A percentile compares a stretch with the other conserved stretches of the same genome.
Evolutionary conservation across 2,329 filamentous ascomycete species (phyloP).

Genomic region (Ciborinia camelliae): DNA sequence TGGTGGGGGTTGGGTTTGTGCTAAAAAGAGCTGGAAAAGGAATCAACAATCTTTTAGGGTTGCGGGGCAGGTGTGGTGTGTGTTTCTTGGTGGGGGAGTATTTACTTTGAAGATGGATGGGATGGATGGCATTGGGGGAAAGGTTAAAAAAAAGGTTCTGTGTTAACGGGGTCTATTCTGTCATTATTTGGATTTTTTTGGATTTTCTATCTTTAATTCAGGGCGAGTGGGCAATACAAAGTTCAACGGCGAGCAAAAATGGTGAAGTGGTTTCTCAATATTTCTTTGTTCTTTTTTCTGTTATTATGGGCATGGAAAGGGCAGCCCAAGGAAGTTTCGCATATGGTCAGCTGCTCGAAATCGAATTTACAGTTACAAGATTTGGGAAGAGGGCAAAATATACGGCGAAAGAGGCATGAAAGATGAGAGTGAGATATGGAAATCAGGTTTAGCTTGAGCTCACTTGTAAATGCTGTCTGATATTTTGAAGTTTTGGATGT

Average conservation of each 20-base stretch:
- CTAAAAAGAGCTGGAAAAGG: background rate
- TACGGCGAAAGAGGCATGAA: background rate
- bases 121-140: background rate
- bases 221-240: background rate
- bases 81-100: background rate
- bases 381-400: too few species aligned
- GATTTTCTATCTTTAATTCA: background rate
- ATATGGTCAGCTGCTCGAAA: too few species aligned
- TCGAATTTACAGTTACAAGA: too few species aligned
- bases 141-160: background rate
- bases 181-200: conserved; percentile 8
- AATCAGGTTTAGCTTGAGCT: background rate
- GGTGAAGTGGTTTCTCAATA: background rate
- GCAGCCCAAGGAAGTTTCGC: too few species aligned
- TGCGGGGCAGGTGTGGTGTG: background rate
- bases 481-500: background rate
- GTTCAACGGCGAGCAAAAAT: background rate
- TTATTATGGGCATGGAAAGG: background rate
- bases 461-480: conserved; percentile 9
- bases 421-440: background rate
- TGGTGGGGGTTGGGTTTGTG: background rate
- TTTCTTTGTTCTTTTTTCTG: background rate
- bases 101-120: background rate
- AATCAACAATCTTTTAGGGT: conserved; percentile 4
- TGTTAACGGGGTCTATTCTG: background rate